Evolutionary conservation across 2,329 filamentous ascomycete genomes (phyloP), one percentile per base, ranked within the genome.

Genomic region (Geoglossum cookeanum): DNA sequence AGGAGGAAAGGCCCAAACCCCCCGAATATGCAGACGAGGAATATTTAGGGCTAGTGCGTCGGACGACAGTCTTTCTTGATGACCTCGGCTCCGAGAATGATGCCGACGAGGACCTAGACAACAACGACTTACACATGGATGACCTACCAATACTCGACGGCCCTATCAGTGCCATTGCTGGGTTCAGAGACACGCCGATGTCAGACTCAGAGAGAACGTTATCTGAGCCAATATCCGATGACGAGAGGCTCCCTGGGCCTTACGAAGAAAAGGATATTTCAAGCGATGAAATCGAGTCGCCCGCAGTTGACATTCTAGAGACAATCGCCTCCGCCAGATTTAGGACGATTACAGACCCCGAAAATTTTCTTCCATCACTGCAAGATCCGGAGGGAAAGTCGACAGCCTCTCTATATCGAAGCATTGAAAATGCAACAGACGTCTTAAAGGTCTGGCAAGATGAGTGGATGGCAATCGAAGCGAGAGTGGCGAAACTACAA

Each of bases 391-490:
- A 79, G 60, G 68, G 74, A 8, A 71, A 80, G 66, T 64, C 71
- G 1, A 71, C 69, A 0, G 68, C 68, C 3, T 74, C 78, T 15
- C 65, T 80, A 6, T 74, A 71, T 42, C 66, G 69, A 33, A 65
- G 71, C 6, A 62, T 78, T 3, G 70, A 73, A 8, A 70, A 72
- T 32, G 68, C 74, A 56, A 75, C 74, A 58, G 62, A 72, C 29
- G 70, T 71, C 2, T 63, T 81, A 55, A 65, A 69, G n/a, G 68
- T 73, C 22, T 80, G 75, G 71, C 75, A 81, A 61, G 65, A 71
- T 1, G 79, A 82, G 62, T 81, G 72, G 68, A 70, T 69, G n/a
- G 68, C 71, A 1, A 66, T 78, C 1, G 72, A 72, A 37, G 74
- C 72, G 58, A 65, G 76, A 11, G 73, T 78, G 1, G 78, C 80